Conservation (phyloP, 2,329 filamentous ascomycete species). For the Phaeophleospora eucalypticola region DNA sequence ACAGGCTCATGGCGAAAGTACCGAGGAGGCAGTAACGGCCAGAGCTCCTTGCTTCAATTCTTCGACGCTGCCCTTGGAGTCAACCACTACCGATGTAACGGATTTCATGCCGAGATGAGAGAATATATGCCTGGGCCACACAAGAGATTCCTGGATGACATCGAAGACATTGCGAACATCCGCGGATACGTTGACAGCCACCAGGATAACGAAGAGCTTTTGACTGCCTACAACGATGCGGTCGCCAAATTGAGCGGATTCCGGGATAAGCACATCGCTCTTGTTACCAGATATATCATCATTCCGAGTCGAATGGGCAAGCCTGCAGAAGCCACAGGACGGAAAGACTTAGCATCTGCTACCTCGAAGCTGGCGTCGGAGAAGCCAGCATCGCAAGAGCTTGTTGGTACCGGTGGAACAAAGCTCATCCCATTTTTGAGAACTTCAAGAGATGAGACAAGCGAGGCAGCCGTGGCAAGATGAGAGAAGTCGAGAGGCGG, state of each 20-base stretch:
- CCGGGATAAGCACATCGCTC: constrained; percentile 50
- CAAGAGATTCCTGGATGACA: constrained; percentile 46
- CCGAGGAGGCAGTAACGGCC: constrained; percentile 53
- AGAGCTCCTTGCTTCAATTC: constrained; percentile 53
- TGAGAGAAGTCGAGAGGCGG: not conserved
- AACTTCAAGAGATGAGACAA: constrained; percentile 49
- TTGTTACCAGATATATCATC: constrained; percentile 53
- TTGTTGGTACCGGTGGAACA: constrained; percentile 51
- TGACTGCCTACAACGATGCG: constrained; percentile 45
- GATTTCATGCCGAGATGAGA: constrained; percentile 44
- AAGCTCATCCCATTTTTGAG: constrained; percentile 52
- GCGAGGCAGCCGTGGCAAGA: constrained; percentile 17
- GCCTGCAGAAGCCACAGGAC: constrained; percentile 24
- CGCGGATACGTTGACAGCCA: constrained; percentile 41
- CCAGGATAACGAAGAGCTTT: constrained; percentile 33
- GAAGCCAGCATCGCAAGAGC: constrained; percentile 33
- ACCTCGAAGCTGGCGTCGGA: constrained; percentile 38
- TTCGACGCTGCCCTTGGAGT: constrained; percentile 52
- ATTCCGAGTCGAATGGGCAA: constrained; percentile 34
- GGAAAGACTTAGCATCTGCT: constrained; percentile 44
- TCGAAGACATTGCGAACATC: constrained; percentile 45
- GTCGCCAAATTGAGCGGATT: constrained; percentile 45
- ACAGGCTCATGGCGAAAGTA: constrained; percentile 49
- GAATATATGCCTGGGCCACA: constrained; percentile 54
- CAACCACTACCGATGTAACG: constrained; percentile 36